A percentile compares a stretch with the other conserved stretches of the same genome.
These are phyloP conservation scores for Malus fusca DNA, from an alignment of 306 rosid genomes.

Conservation along the genomic window DNA sequence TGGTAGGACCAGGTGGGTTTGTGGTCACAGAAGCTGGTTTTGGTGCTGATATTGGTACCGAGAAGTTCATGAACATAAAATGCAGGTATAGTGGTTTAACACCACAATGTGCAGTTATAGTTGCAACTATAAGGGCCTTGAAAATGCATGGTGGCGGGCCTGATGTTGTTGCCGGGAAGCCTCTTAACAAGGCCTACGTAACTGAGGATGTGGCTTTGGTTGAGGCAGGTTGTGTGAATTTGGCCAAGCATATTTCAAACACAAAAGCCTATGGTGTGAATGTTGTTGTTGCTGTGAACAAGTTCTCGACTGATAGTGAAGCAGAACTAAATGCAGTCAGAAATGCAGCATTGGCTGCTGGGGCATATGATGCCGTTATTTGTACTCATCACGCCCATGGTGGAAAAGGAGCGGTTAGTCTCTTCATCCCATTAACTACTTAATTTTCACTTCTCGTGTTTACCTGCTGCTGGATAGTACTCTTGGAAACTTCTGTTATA, in stretches of 20 bases:
- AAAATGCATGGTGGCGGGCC: slow-evolving; percentile 99
- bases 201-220: slow-evolving; percentile 74
- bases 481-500: neutral
- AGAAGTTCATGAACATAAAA: slow-evolving; percentile 93
- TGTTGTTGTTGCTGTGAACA: slow-evolving; percentile 90
- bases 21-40: slow-evolving; percentile 99
- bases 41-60: slow-evolving; percentile 95
- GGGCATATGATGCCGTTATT: slow-evolving; percentile 85
- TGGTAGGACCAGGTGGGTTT: slow-evolving; percentile 94
- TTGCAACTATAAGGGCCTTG: slow-evolving; percentile 88
- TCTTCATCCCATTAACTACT: neutral
- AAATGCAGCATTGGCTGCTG: slow-evolving; percentile 69
- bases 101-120: slow-evolving; percentile 89
- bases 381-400: slow-evolving; percentile 96
- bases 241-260: slow-evolving; percentile 73
- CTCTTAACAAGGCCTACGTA: slow-evolving; percentile 81
- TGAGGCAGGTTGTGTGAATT: slow-evolving; percentile 90
- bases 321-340: slow-evolving; percentile 72
- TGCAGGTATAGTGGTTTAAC: slow-evolving; percentile 87
- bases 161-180: slow-evolving; percentile 84
- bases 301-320: slow-evolving; percentile 80
- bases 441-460: neutral
- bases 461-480: neutral
- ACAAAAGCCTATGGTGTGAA: slow-evolving; percentile 80
- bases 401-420: slow-evolving; percentile 95